Base-by-base conservation (phyloP, 768 basidiomycete genomes). In the Paxillus rubicundulus region DNA sequence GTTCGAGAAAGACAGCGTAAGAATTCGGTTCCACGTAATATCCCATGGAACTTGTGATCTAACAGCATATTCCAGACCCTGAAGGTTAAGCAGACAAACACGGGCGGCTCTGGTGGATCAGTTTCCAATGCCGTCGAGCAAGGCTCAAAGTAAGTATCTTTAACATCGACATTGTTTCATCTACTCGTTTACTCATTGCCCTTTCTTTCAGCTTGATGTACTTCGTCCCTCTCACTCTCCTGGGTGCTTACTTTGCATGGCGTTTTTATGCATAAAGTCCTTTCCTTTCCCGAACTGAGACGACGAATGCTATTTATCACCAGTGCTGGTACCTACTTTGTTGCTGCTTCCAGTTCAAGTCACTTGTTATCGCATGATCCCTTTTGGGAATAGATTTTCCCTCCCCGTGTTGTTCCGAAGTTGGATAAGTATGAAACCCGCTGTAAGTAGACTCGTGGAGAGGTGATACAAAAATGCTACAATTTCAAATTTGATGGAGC, bases 171-270 rank as follows among this genome's bases (percentile, higher is more conserved):
- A 14, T 52, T 18, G 7, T 36, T 43, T 45, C 45, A 17, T 5
- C 45, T 20, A 58, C 47, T 52, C 28, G 28, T 55, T 43, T 58
- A 40, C 52, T 59, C 41, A 37, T 50, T 34, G 38, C 45, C 37
- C 45, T 43, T 18, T 28, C 42, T 45, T 41, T 39, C 61, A 89
- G 86, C 70, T 51, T 87, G 69, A 85, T 89, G 79, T 96, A 92
- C 80, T 83, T 94, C 64, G 64, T 92, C 20, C 94, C 94, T 48
- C 78, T 95, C 38, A 82, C 75, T 41, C 71, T 91, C 24, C 73
- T 96, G 42, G 89, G 81, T 56, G 93, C 80, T 45, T 95, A 92
- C 83, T 88, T 96, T 61, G 93, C 84, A 44, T 96, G 85, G 84
- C 82, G 91, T 56, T 85, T 78, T 72, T 92, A 92, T 70, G 69